Percentiles rank a stretch among this genome's conserved stretches.
These are phyloP conservation scores for Arctium lappa DNA, from an alignment of 129 eudicot genomes.

Conservation along the genomic window DNA sequence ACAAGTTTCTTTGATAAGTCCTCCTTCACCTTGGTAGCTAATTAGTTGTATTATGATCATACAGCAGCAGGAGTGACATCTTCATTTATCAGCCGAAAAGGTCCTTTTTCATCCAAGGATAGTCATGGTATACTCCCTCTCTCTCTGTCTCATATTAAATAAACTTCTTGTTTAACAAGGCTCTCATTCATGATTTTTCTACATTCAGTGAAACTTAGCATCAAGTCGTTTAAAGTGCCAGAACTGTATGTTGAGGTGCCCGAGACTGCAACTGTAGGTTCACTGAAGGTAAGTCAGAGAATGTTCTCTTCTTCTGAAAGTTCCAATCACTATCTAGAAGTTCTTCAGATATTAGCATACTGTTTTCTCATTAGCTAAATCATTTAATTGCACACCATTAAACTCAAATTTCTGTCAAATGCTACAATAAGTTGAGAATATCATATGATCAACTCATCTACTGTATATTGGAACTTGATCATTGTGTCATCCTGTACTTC, in stretches of 20 bases:
- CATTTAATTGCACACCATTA: not conserved
- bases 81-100: constrained; percentile 31
- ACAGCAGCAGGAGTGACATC: constrained; percentile 36
- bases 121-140: constrained; percentile 40
- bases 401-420: not conserved
- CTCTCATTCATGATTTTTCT: constrained; percentile 21
- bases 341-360: too few species aligned
- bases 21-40: not conserved
- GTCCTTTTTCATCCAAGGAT: constrained; percentile 35
- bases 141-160: not conserved
- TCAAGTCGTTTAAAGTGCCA: constrained; percentile 89
- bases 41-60: not conserved
- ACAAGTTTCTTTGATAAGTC: not conserved
- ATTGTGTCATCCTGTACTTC: not conserved
- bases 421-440: not conserved
- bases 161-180: not conserved
- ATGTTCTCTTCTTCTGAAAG: not conserved
- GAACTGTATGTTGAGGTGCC: constrained; percentile 95
- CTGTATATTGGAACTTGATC: not conserved
- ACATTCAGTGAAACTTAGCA: constrained; percentile 76
- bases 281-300: constrained; percentile 62
- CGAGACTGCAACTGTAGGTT: constrained; percentile 87
- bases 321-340: too few species aligned
- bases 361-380: not conserved
- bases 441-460: not conserved